Conservation (phyloP, 768 basidiomycete genomes). For the Ramaria sp. region DNA sequence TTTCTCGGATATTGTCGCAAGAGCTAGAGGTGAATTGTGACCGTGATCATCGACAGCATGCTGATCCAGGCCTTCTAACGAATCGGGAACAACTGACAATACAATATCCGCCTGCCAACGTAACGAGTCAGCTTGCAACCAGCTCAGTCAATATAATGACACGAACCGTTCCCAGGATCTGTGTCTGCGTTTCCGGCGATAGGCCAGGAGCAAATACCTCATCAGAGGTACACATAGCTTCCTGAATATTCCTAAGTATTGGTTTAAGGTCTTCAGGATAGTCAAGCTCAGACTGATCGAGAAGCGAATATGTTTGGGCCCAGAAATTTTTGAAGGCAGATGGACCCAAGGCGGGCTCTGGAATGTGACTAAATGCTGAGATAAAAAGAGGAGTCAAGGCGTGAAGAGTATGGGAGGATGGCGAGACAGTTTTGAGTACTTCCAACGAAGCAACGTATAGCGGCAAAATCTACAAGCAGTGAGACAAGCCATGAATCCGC, state of each 20-base stretch:
- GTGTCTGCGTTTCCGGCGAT: slow-evolving; percentile 2
- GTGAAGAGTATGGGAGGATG: slow-evolving; percentile 30
- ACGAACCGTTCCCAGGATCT: slow-evolving; percentile 3
- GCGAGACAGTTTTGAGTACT: slow-evolving; percentile 38
- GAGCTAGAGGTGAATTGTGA: background rate
- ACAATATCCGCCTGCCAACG: background rate
- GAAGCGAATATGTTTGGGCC: slow-evolving; percentile 34
- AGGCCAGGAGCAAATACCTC: slow-evolving; percentile 2
- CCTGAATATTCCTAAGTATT: slow-evolving; percentile 19
- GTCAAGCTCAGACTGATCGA: slow-evolving; percentile 32
- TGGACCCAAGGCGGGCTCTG: slow-evolving; percentile 32
- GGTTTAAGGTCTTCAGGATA: slow-evolving; percentile 43
- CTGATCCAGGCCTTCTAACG: background rate
- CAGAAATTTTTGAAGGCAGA: slow-evolving; percentile 58
- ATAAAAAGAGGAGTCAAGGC: slow-evolving; percentile 40
- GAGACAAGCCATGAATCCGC: background rate
- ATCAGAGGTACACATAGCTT: slow-evolving; percentile 4
- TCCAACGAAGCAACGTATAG: slow-evolving; percentile 53
- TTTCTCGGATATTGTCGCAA: no score
- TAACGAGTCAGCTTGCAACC: background rate
- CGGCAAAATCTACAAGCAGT: slow-evolving; percentile 38
- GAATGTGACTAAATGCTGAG: slow-evolving; percentile 47
- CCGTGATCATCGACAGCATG: background rate
- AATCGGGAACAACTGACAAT: background rate
- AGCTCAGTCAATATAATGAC: background rate